These are phyloP conservation scores for Populus nigra DNA, from an alignment of 345 rosid genomes.

Conservation along the genomic window DNA sequence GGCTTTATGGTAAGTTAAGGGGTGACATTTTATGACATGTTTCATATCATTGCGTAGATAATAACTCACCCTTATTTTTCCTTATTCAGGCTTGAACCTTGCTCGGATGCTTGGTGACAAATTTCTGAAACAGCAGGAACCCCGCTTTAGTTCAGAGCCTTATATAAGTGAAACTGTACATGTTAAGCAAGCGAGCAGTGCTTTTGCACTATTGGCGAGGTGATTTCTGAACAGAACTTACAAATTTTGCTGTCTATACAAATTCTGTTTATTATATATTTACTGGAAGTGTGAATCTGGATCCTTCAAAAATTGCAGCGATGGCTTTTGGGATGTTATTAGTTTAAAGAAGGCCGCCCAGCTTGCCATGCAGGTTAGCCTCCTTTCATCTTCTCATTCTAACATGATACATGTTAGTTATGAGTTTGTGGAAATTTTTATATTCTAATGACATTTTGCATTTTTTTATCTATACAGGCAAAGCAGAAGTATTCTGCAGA, in stretches of 20 bases:
- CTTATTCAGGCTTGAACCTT: conserved; percentile 71
- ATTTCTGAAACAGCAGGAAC: conserved; percentile 83
- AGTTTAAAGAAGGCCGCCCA: conserved; percentile 70
- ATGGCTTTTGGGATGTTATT: conserved; percentile 94
- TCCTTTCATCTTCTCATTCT: background rate
- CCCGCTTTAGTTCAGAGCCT: conserved; percentile 82
- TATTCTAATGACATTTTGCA: background rate
- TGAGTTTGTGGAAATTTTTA: background rate
- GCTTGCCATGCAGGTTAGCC: conserved; percentile 62
- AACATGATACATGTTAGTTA: background rate
- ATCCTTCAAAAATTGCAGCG: conserved; percentile 45
- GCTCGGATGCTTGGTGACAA: conserved; percentile 98
- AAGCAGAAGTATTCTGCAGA: conserved; percentile 43
- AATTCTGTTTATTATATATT: background rate
- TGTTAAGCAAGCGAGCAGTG: conserved; percentile 50
- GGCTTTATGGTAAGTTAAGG: conserved; percentile 59
- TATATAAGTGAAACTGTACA: conserved; percentile 67
- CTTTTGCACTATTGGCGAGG: conserved; percentile 87
- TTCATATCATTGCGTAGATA: background rate
- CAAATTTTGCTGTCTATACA: background rate
- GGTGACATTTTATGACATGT: background rate
- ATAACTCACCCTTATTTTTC: background rate
- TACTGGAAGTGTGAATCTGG: background rate
- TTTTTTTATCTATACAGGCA: conserved; percentile 33
- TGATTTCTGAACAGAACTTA: conserved; percentile 15